Evolutionary conservation across 2,329 filamentous ascomycete species (phyloP), one percentile per base, ranked within the genome.

Genomic region (Aspergillus piperis): DNA sequence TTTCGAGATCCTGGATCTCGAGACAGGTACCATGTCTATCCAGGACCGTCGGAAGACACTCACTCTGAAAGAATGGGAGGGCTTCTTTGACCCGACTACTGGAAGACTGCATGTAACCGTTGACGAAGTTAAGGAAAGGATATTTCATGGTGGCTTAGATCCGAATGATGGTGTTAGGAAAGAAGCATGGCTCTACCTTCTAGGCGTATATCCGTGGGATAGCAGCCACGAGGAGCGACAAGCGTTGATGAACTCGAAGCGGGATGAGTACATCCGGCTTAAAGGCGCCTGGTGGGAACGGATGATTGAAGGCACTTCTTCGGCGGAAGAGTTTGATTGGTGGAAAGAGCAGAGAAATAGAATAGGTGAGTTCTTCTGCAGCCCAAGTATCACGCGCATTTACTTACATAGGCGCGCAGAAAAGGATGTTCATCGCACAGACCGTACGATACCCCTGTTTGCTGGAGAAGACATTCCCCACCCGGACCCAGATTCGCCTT

Each of bases 261-360:
- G 95, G 8, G 95, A 99, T 69, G 92, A 96, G 68, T 99, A 98
- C 74, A 91, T 98, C 61, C 89, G 92, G 65, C 82, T 99, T 47
- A 99, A 99, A 77, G 92, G 90, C 5, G 85, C 90, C 0, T 99
- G 95, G 96, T 99, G 96, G 96, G 93, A 98, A 76, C 84, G 90
- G 39, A 88, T 97, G 68, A 85, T 95, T 2, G 93, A 96, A 59
- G 86, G 93, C 13, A 87, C 90, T 30, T 89, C 90, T 1, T 88
- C 91, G 25, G 83, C 88, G 2, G 91, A 96, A 66, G 86, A 94
- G 67, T 89, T 90, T 25, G 96, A 99, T 71, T 96, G 92, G 89
- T 99, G 94, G 94, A 88, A 92, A 64, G 95, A 99, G 76, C 95
- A 99, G 75, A 91, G 89, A 74, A 89, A 87, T 63, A 86, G 95